Evolutionary conservation across 1,139 yeast genomes (phyloP).

Genomic region (Petasospora fabianii): DNA sequence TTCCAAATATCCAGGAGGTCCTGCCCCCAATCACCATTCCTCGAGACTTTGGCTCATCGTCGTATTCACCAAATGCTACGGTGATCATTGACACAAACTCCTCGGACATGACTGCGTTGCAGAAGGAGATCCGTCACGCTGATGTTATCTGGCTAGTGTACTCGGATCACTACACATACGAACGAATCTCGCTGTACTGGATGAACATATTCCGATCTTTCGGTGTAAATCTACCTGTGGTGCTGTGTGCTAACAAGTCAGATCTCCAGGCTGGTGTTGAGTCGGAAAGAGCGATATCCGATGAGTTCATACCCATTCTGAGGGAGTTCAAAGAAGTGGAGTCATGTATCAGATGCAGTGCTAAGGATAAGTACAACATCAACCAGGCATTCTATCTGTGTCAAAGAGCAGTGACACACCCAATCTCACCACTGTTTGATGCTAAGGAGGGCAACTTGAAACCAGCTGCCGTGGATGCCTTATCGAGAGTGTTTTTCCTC

Average conservation of each 20-base stretch:
- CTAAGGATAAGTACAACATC: constrained; percentile 75
- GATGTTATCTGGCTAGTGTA: constrained; percentile 92
- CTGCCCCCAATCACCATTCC: constrained; percentile 84
- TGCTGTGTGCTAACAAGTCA: constrained; percentile 80
- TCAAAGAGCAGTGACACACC: constrained; percentile 87
- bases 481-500: constrained; percentile 75
- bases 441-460: constrained; percentile 84
- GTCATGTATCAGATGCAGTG: constrained; percentile 85
- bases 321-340: constrained; percentile 93
- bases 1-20: constrained; percentile 69
- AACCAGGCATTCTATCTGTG: constrained; percentile 87
- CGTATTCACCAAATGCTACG: constrained; percentile 63
- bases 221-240: constrained; percentile 92
- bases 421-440: constrained; percentile 90
- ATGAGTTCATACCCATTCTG: constrained; percentile 77
- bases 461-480: constrained; percentile 70
- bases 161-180: constrained; percentile 91
- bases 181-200: constrained; percentile 88
- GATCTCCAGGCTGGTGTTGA: constrained; percentile 39
- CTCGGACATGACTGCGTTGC: constrained; percentile 56
- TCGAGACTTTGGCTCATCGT: constrained; percentile 53
- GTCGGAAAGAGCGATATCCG: constrained; percentile 27
- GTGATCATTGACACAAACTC: constrained; percentile 77
- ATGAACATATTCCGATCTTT: constrained; percentile 86
- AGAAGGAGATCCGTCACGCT: constrained; percentile 75